Evolutionary conservation across 73 alveolate genomes (phyloP).

Genomic region (Paramecium octaurelia): DNA sequence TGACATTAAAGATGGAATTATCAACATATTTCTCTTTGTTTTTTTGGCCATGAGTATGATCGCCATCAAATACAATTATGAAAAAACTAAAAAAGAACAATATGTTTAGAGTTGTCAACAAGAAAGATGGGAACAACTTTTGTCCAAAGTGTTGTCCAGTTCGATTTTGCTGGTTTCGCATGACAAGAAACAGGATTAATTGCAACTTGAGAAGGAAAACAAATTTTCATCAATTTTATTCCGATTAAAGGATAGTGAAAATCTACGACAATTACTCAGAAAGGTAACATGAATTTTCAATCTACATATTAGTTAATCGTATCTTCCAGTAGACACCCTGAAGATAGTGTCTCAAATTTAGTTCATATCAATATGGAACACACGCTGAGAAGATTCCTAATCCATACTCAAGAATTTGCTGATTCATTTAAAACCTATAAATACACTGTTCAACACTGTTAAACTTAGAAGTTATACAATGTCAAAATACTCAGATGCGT

Average conservation of each 20-base stretch:
- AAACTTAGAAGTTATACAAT: neutral
- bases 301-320: neutral
- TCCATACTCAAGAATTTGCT: neutral
- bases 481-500: neutral
- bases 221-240: neutral
- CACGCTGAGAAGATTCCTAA: neutral
- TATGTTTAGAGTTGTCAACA: neutral
- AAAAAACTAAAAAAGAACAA: neutral
- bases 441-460: neutral
- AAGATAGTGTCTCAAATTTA: neutral
- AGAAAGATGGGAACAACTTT: neutral
- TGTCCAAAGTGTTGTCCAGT: neutral
- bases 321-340: neutral
- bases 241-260: neutral
- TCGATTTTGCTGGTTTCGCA: neutral
- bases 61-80: neutral
- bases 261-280: neutral
- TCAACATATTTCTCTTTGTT: neutral
- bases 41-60: neutral
- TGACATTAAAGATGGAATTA: neutral
- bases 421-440: neutral
- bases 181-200: conserved; percentile 1
- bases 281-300: neutral
- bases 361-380: neutral
- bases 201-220: neutral